phyloP scores from a whole-genome alignment of 306 rosid species.

The Ammopiptanthus mongolicus region DNA sequence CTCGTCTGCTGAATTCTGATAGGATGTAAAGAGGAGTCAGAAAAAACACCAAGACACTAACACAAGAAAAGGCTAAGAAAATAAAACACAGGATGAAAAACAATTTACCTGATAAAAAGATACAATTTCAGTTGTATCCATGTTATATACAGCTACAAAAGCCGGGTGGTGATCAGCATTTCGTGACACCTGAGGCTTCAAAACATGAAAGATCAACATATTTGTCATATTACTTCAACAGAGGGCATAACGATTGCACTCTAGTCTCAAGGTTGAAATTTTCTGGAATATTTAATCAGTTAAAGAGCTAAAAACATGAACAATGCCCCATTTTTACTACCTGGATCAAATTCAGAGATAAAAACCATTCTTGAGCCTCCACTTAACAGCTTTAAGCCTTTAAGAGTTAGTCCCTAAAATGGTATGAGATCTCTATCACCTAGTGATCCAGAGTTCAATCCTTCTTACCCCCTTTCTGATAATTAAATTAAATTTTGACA shows the following conservation, averaged over 20 bases:
- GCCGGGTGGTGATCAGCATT: constrained; percentile 72
- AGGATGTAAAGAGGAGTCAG: constrained; percentile 35
- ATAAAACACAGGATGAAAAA: constrained; percentile 4
- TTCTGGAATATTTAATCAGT: background rate
- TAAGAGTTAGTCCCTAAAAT: constrained; percentile 12
- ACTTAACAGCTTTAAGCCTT: background rate
- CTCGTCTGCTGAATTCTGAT: constrained; percentile 81
- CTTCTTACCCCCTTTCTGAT: background rate
- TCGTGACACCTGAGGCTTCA: constrained; percentile 69
- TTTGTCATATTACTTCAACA: constrained; percentile 21
- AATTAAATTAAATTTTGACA: constrained; percentile 8
- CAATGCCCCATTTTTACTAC: background rate
- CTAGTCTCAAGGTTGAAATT: background rate
- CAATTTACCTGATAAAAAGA: constrained; percentile 83
- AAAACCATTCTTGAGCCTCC: background rate
- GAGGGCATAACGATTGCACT: constrained; percentile 7
- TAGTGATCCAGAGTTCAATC: constrained; percentile 5
- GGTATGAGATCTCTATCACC: constrained; percentile 10
- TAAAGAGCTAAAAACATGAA: background rate
- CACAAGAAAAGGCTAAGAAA: constrained; percentile 8
- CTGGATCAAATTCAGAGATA: background rate
- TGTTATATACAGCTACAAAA: constrained; percentile 86
- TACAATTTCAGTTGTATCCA: constrained; percentile 94
- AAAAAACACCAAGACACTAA: background rate
- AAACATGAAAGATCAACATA: constrained; percentile 27